phyloP scores from a whole-genome alignment of 306 rosid genomes.

The Quercus gilva region DNA sequence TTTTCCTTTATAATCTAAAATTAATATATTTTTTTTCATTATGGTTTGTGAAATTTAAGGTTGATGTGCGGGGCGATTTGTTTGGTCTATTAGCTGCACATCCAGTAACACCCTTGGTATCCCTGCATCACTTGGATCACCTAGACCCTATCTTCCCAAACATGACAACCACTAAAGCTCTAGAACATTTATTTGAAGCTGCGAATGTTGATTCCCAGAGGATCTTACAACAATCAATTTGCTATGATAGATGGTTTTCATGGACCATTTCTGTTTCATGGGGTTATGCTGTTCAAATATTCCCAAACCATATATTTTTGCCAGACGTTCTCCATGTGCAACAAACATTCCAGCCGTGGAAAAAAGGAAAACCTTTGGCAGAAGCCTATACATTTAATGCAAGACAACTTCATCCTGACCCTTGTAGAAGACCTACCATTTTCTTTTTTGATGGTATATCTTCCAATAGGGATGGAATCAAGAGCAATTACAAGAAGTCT shows the following conservation, averaged over 20 bases:
- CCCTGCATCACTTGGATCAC: constrained; percentile 69
- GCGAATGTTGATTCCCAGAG: constrained; percentile 65
- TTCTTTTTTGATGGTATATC: constrained; percentile 55
- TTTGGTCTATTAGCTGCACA: constrained; percentile 86
- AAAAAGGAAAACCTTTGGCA: constrained; percentile 32
- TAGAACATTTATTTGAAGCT: constrained; percentile 56
- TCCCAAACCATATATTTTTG: constrained; percentile 38
- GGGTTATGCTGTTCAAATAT: constrained; percentile 89
- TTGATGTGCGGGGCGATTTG: constrained; percentile 64
- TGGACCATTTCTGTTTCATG: constrained; percentile 90
- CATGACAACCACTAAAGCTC: constrained; percentile 54
- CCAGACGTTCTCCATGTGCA: constrained; percentile 54
- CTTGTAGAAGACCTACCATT: constrained; percentile 61
- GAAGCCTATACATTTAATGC: constrained; percentile 56
- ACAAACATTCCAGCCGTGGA: constrained; percentile 76
- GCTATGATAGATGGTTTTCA: constrained; percentile 73
- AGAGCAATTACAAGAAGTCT: constrained; percentile 46
- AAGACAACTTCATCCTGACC: constrained; percentile 37
- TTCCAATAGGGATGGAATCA: constrained; percentile 32
- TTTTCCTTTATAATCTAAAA: not conserved
- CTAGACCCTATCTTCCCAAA: constrained; percentile 76
- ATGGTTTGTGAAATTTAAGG: constrained; percentile 35
- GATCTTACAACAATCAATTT: constrained; percentile 69
- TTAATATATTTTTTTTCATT: not conserved
- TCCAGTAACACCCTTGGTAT: constrained; percentile 68